A percentile compares a stretch with the other conserved stretches of the same genome.
phyloP scores from a whole-genome alignment of 164 flowering plant genomes.

The Berberis vulgaris region DNA sequence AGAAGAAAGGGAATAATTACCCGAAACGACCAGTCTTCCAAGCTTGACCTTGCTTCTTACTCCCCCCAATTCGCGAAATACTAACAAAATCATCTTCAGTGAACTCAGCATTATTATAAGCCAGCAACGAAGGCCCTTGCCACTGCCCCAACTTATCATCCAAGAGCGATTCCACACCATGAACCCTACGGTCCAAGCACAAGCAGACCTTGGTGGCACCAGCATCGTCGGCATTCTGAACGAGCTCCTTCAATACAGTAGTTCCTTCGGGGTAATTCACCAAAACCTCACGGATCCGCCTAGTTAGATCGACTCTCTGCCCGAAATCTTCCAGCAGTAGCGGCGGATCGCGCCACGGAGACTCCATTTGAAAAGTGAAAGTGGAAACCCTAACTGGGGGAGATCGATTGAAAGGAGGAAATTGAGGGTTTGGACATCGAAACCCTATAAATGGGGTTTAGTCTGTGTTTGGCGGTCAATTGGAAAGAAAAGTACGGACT shows the following conservation, averaged over 20 bases:
- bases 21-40: constrained; percentile 98
- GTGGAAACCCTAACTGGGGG: not conserved
- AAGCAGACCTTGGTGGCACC: constrained; percentile 74
- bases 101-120: constrained; percentile 75
- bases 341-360: constrained; percentile 17
- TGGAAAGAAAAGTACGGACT: too few relatives aligned
- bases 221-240: constrained; percentile 98
- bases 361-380: constrained; percentile 11
- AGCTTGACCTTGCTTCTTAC: constrained; percentile 65
- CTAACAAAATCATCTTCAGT: constrained; percentile 86
- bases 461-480: too few relatives aligned
- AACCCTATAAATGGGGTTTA: too few relatives aligned
- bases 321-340: constrained; percentile 87
- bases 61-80: constrained; percentile 86
- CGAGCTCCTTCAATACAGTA: constrained; percentile 80
- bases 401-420: not conserved
- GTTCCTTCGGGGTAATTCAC: constrained; percentile 93
- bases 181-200: constrained; percentile 80
- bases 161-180: constrained; percentile 45
- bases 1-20: constrained; percentile 22
- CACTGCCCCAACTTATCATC: constrained; percentile 53
- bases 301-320: constrained; percentile 90
- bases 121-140: constrained; percentile 86
- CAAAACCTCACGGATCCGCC: constrained; percentile 89
- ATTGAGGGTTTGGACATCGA: too few relatives aligned